phyloP scores from a whole-genome alignment of 257 asterid species.

The Orobanche coerulescens region DNA sequence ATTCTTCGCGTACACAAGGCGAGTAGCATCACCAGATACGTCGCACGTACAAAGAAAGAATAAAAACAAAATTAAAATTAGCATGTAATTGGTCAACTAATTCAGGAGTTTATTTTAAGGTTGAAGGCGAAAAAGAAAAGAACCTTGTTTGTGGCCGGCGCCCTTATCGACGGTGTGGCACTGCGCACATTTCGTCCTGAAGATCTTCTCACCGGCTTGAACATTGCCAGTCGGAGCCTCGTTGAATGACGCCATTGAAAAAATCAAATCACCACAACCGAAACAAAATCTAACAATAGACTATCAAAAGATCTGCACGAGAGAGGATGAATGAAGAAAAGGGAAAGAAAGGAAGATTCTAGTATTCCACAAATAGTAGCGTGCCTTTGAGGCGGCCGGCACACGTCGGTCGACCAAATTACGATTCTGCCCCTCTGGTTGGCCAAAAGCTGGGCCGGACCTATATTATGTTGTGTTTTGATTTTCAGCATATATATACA shows the following conservation, averaged over 20 bases:
- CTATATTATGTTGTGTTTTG: no score
- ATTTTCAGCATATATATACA: no score
- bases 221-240: conserved; percentile 57
- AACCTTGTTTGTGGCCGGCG: conserved; percentile 79
- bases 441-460: no score
- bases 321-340: not conserved
- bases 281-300: not conserved
- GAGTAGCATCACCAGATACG: conserved; percentile 1
- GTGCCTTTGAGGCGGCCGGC: conserved; percentile 34
- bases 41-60: not conserved
- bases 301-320: not conserved
- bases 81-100: not conserved
- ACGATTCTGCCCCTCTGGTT: conserved; percentile 14
- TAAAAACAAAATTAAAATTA: not conserved
- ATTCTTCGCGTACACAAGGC: not conserved
- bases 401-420: conserved; percentile 12
- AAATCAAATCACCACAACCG: not conserved
- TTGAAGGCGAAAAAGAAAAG: not conserved
- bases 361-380: not conserved
- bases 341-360: not conserved
- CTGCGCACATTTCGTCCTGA: conserved; percentile 66
- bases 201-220: conserved; percentile 59
- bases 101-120: not conserved
- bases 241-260: conserved; percentile 45
- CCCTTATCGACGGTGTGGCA: conserved; percentile 78